These are phyloP conservation scores for Westerdykella sp. DNA, from an alignment of 2,329 filamentous ascomycete species.

Conservation along the genomic window DNA sequence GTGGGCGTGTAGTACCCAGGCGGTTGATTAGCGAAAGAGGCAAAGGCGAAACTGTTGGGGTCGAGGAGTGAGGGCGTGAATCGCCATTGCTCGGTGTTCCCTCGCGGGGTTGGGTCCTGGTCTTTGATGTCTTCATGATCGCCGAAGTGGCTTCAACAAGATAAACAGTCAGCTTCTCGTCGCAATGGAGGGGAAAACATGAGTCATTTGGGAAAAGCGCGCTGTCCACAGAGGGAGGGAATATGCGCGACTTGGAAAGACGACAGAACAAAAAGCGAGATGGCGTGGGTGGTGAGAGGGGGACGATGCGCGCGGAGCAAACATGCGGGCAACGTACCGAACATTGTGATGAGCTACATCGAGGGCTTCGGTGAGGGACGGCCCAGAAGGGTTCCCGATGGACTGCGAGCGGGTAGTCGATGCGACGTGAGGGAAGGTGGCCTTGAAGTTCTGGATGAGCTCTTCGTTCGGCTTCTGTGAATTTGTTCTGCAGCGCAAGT, in stretches of 20 bases:
- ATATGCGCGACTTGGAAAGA: neutral
- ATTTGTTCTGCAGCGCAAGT: slow-evolving; percentile 53
- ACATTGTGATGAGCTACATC: slow-evolving; percentile 38
- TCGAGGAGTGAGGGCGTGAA: slow-evolving; percentile 88
- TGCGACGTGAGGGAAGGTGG: slow-evolving; percentile 68
- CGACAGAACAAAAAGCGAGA: neutral
- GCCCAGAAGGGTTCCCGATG: slow-evolving; percentile 34
- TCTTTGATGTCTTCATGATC: slow-evolving; percentile 57
- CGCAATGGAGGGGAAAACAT: too few relatives aligned
- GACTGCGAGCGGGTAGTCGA: slow-evolving; percentile 40
- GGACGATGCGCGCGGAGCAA: slow-evolving; percentile 7
- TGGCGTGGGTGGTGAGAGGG: slow-evolving; percentile 1
- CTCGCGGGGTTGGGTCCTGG: slow-evolving; percentile 75
- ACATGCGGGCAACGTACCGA: slow-evolving; percentile 36
- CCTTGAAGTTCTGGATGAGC: slow-evolving; percentile 75
- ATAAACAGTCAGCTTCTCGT: neutral
- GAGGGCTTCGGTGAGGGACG: slow-evolving; percentile 44
- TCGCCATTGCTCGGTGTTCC: slow-evolving; percentile 73
- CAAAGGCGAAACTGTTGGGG: slow-evolving; percentile 74
- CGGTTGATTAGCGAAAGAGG: slow-evolving; percentile 70
- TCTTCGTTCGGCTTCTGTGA: slow-evolving; percentile 82
- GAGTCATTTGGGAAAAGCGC: too few relatives aligned
- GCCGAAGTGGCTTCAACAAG: slow-evolving; percentile 37
- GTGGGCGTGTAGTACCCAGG: slow-evolving; percentile 85
- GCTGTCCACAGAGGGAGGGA: too few relatives aligned